Evolutionary conservation across 2,329 filamentous ascomycete genomes (phyloP), one percentile per base, ranked within the genome.

Genomic region (Torrubiellomyces zombiae): DNA sequence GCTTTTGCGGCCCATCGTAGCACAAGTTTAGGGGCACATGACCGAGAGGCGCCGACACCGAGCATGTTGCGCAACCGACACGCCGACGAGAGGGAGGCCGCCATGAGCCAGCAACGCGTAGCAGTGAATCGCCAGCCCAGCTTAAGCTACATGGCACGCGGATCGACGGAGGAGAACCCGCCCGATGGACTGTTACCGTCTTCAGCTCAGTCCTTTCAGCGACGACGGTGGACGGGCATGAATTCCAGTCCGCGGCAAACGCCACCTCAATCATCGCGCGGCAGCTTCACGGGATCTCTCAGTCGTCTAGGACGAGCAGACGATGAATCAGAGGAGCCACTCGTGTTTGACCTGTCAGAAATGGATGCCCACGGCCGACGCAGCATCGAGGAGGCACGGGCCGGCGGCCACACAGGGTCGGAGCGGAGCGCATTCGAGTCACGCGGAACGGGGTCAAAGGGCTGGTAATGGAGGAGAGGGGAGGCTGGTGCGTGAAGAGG

Each of bases 311-410:
- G 39, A 4, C 51, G 54, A 4, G 52, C 44, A n/a, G 56, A 60
- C 14, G 52, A 56, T 21, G 55, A 58, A 25, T 64, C 66, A 5
- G 75, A 78, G 27, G 75, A 81, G 39, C 72, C 71, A 1, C 47
- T 81, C 7, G 57, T 81, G 7, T 81, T 81, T 45, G 71, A 75
- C 33, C 69, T 81, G 58, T 77, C 71, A 18, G 75, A 81, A 45
- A 65, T 79, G 42, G 70, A 71, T 35, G 56, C 63, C 11, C 59
- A 61, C 28, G 60, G 61, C 21, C 55, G 68, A 32, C 58, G 64
- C 32, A 74, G 66, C 35, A 44, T 73, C 6, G 69, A 75, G 35
- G 68, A 73, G 32, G 50, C 47, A 2, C 45, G 53, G 21, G 47
- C 52, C 4, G 46, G 49, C 15, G 43, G 45, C 13, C 50, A 51